Evolutionary conservation across 225 moss, liverwort and hornwort species (phyloP).

Genomic region (Straminergon stramineum): DNA sequence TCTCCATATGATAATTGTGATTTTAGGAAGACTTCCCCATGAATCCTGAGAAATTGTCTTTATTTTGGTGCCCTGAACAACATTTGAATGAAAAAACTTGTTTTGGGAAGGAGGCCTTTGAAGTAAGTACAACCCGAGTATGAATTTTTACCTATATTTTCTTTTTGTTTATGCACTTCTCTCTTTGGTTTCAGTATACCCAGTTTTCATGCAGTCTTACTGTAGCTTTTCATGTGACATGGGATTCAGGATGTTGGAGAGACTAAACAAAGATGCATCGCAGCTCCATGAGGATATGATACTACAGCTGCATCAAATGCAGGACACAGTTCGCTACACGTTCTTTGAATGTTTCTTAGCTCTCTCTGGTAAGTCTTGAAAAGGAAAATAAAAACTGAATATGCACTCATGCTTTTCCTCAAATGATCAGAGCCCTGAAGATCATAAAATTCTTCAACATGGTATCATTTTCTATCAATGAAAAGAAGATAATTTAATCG

Average conservation of each 20-base stretch:
- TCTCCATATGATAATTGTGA: not conserved
- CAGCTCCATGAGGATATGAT: constrained; percentile 78
- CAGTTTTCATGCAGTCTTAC: not conserved
- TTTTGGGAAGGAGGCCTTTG: no score
- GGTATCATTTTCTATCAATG: not conserved
- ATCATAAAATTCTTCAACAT: not conserved
- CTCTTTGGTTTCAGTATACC: not conserved
- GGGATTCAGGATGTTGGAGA: constrained; percentile 71
- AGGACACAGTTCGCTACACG: constrained; percentile 69
- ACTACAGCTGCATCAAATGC: constrained; percentile 72
- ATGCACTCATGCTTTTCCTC: not conserved
- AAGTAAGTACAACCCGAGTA: not conserved
- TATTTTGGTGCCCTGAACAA: not conserved
- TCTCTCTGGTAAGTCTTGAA: constrained; percentile 50
- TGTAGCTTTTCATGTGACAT: not conserved
- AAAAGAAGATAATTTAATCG: not conserved
- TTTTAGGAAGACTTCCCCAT: not conserved
- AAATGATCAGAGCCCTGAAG: not conserved
- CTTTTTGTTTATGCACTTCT: not conserved
- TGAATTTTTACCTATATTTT: not conserved
- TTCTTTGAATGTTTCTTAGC: constrained; percentile 93
- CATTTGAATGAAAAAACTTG: not conserved
- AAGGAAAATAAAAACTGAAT: not conserved
- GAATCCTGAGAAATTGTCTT: not conserved
- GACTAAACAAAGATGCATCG: constrained; percentile 42